Evolutionary conservation across 2,329 filamentous ascomycete species (phyloP).

Genomic region (Emmonsiellopsis sp.): DNA sequence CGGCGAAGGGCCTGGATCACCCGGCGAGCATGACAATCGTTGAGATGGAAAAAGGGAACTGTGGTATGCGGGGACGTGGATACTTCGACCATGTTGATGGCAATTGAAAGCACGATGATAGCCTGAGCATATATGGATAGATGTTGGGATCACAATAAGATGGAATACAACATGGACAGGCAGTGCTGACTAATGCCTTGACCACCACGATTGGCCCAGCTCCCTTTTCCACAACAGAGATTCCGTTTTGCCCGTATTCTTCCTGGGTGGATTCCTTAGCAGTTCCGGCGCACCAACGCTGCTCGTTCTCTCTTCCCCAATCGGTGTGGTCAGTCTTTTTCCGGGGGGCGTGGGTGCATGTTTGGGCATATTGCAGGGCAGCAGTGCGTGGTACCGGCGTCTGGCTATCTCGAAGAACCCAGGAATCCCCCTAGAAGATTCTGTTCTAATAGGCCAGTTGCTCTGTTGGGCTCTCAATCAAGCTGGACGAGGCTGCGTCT

Average conservation of each 20-base stretch:
- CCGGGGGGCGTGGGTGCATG: background rate
- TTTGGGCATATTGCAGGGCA: background rate
- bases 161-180: too few relatives aligned
- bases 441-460: background rate
- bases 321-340: background rate
- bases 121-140: background rate
- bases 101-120: background rate
- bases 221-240: too few relatives aligned
- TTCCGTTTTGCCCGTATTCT: too few relatives aligned
- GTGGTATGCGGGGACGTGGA: background rate
- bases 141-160: too few relatives aligned
- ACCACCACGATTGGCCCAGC: too few relatives aligned
- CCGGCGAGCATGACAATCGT: conserved; percentile 2
- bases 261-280: too few relatives aligned
- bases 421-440: background rate
- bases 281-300: too few relatives aligned
- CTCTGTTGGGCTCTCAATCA: too few relatives aligned
- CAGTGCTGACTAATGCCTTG: too few relatives aligned
- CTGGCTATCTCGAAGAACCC: background rate
- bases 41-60: conserved; percentile 5
- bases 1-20: conserved; percentile 2
- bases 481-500: too few relatives aligned
- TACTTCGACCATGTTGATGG: background rate
- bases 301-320: too few relatives aligned
- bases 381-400: background rate